Base-by-base conservation (phyloP, 2,329 filamentous ascomycete genomes). In the Stagonosporopsis rhizophila region DNA sequence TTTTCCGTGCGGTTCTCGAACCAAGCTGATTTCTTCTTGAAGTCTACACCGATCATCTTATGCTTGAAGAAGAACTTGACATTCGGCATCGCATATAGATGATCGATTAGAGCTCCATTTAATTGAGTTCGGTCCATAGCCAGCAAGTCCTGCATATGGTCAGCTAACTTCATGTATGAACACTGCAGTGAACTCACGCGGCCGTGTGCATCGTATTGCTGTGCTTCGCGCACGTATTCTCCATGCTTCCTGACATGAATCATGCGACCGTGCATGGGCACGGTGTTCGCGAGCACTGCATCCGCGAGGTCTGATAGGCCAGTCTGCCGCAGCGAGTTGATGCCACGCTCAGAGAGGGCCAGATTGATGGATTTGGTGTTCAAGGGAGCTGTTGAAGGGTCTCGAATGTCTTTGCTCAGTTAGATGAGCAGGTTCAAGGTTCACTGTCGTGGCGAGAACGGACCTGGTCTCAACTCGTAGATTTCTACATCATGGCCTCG, bases 351-450 rank as follows among this genome's bases (percentile, higher is more conserved):
- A 0, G 95, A 98, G 0, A 99, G 82, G 20, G 95, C 94, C 52
- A 99, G 80, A 72, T 99, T 99, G 81, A 99, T 99, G n/a, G 95
- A 98, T 75, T 92, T 96, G 58, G 93, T 97, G 77, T 97, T 97
- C 59, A 98, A 82, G 3, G 94, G 93, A 27, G 88, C 87, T 0
- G 91, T 96, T 2, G 86, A 84, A 2, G 90, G 88, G 73, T 96
- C 88, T 37, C 95, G 88, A 44, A 98, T 87, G 79, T 99, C 95
- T 98, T 38, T 14, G 25, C 23, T 12, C 7, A 27, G 6, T 22
- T 17, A n/a, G 23, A 15, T 51, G 6, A 35, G 30, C 37, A 27
- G 2, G 12, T 52, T 25, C 19, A 14, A 23, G 6, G 28, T 4
- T 5, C 1, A n/a, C 25, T 14, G 15, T 25, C 19, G 27, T 14